A percentile compares a stretch with the other conserved stretches of the same genome.
phyloP scores from a whole-genome alignment of 2,329 filamentous ascomycete species.

The Elsinoe australis region DNA sequence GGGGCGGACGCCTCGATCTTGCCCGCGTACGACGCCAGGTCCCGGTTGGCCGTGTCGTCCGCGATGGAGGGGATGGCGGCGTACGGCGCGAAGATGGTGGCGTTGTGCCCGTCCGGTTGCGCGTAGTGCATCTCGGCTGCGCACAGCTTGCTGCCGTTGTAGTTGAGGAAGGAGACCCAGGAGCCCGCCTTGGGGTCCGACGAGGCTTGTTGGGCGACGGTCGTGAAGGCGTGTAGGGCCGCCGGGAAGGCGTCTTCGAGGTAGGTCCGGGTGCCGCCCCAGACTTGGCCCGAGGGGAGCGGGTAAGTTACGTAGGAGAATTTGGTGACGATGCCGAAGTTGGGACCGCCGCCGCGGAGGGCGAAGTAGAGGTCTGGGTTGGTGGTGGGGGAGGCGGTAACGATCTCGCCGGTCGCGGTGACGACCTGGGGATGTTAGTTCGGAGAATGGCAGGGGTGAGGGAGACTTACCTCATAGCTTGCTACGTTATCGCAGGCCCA shows the following conservation, averaged over 20 bases:
- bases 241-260: not conserved
- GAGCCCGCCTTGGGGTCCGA: constrained; percentile 1
- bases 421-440: too few species aligned
- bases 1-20: not conserved
- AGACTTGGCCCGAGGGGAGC: not conserved
- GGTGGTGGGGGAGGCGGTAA: constrained; percentile 41
- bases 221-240: constrained; percentile 6
- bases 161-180: constrained; percentile 4
- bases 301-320: constrained; percentile 25
- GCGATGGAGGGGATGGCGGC: not conserved
- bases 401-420: constrained; percentile 42
- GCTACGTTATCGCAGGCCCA: constrained; percentile 14
- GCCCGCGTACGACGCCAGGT: not conserved
- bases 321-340: constrained; percentile 27
- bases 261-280: constrained; percentile 5
- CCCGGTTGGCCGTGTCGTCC: not conserved
- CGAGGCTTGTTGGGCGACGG: not conserved
- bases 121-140: not conserved
- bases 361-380: constrained; percentile 59
- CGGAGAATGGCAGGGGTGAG: too few species aligned
- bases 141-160: constrained; percentile 5
- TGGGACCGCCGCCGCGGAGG: constrained; percentile 50
- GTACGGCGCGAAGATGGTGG: constrained; percentile 1
- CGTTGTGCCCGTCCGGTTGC: constrained; percentile 2
- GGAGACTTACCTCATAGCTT: too few species aligned